These are phyloP conservation scores for Yamadazyma pseudoaaseri DNA, from an alignment of 1,139 yeast species.

Conservation along the genomic window DNA sequence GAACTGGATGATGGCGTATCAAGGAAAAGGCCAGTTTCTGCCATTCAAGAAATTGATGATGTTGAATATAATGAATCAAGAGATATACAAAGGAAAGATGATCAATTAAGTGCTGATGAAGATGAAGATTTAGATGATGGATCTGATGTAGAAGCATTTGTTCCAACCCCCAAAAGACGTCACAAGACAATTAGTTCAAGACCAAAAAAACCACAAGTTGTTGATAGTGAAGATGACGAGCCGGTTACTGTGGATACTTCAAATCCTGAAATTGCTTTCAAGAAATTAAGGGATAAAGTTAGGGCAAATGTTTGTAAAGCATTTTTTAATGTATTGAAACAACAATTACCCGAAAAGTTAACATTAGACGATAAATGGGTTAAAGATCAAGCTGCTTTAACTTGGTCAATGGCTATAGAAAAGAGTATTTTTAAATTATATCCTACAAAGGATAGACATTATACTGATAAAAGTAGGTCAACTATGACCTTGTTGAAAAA, in stretches of 20 bases:
- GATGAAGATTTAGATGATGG: constrained; percentile 9
- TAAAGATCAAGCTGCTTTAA: constrained; percentile 27
- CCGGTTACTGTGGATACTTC: background rate
- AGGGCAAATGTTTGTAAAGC: constrained; percentile 41
- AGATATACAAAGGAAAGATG: constrained; percentile 5
- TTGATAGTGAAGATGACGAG: background rate
- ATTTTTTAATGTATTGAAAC: constrained; percentile 35
- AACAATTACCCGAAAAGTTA: constrained; percentile 39
- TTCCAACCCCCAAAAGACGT: background rate
- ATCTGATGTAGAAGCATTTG: constrained; percentile 31
- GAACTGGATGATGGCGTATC: constrained; percentile 1
- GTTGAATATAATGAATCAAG: constrained; percentile 6
- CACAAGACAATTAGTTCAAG: background rate
- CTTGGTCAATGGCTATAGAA: constrained; percentile 45
- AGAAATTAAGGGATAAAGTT: constrained; percentile 25
- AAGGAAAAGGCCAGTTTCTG: background rate
- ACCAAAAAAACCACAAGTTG: background rate
- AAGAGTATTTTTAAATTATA: constrained; percentile 30
- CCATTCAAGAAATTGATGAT: constrained; percentile 7
- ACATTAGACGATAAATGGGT: constrained; percentile 23
- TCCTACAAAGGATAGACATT: constrained; percentile 27
- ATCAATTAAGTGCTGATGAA: constrained; percentile 6
- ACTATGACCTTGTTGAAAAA: constrained; percentile 31
- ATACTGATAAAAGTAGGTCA: constrained; percentile 44
- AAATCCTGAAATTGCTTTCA: background rate